Evolutionary conservation across 495 filamentous ascomycete genomes (phyloP), one percentile per base, ranked within the genome.

Genomic region (Daldinia caldariorum): DNA sequence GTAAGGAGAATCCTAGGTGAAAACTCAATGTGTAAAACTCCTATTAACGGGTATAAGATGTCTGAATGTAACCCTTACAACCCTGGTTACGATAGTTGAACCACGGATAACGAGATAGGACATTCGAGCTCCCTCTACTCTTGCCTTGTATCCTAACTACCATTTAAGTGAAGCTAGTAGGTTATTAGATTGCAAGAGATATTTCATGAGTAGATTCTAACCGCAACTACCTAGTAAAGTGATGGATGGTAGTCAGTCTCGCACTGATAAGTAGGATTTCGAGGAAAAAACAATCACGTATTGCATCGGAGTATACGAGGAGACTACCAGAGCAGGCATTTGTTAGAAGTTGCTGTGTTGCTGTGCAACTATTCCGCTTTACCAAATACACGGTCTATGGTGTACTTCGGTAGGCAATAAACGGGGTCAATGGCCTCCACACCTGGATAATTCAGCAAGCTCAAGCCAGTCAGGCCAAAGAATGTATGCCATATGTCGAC

Each of bases 401-500:
- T 84, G 50, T 85, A 83, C 76, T 88, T 91, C 3, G 92, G 91
- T 87, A 96, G 89, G 80, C 92, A 94, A 76, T 98, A 98, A 37
- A 91, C 83, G 61, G 95, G 90, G 78, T 99, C 94, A 64, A 99
- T 89, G 73, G 91, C 88, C 71, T 88, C 80, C 29, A 98, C 78
- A 0, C 90, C 94, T 9, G 90, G 87, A 74, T 89, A 90, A 7
- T 86, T 85, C 18, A 98, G 79, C 37, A 99, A 83, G 75, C 94
- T 97, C 70, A 99, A 76, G 6, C 96, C 95, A 34, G 96, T 91
- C 71, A 98, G 73, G 41, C 91, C 94, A 79, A 99, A 99, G 41
- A 86, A 70, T 0, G 95, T 99, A 77, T 99, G 95, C 80, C 97
- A 99, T 43, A 99, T 94, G 85, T 99, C 95, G 41, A 97, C 94